Conservation (phyloP, 768 basidiomycete genomes). For the Suillus clintonianus region DNA sequence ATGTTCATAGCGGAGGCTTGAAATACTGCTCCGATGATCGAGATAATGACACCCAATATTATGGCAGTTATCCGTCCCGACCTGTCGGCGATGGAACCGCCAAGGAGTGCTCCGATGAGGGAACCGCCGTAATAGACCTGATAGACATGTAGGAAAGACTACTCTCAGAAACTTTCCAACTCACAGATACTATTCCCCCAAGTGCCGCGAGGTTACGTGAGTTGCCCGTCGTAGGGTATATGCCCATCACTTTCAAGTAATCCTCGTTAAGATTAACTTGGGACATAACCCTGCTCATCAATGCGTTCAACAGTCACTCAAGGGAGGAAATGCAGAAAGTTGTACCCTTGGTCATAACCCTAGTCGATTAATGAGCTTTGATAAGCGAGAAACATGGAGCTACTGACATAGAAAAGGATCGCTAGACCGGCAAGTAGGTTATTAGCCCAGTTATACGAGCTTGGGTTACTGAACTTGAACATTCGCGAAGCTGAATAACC, state of each 20-base stretch:
- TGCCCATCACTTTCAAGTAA: slow-evolving; percentile 6
- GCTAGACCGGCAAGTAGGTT: slow-evolving; percentile 7
- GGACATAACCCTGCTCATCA: slow-evolving; percentile 5
- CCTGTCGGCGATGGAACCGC: slow-evolving; percentile 4
- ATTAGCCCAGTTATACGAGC: slow-evolving; percentile 9
- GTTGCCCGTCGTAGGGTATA: slow-evolving; percentile 8
- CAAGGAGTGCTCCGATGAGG: slow-evolving; percentile 3
- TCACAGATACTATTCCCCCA: slow-evolving; percentile 11
- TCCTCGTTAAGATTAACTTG: slow-evolving; percentile 9
- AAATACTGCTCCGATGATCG: slow-evolving; percentile 5
- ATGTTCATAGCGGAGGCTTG: slow-evolving; percentile 10
- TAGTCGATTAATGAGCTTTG: not conserved
- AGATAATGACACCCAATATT: slow-evolving; percentile 5
- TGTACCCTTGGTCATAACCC: slow-evolving; percentile 7
- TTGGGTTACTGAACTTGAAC: slow-evolving; percentile 2
- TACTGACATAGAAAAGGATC: slow-evolving; percentile 3
- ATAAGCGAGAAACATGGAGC: not conserved
- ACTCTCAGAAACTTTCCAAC: not conserved
- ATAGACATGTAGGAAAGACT: not conserved
- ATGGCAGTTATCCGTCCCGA: slow-evolving; percentile 9
- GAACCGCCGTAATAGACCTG: slow-evolving; percentile 1
- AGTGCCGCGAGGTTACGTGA: slow-evolving; percentile 9
- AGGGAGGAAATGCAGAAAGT: not conserved
- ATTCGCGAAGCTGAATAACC: slow-evolving; percentile 4
- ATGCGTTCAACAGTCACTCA: not conserved